A percentile compares a stretch with the other conserved stretches of the same genome.
phyloP scores from a whole-genome alignment of 306 rosid genomes.

The Vachellia pachyceras region DNA sequence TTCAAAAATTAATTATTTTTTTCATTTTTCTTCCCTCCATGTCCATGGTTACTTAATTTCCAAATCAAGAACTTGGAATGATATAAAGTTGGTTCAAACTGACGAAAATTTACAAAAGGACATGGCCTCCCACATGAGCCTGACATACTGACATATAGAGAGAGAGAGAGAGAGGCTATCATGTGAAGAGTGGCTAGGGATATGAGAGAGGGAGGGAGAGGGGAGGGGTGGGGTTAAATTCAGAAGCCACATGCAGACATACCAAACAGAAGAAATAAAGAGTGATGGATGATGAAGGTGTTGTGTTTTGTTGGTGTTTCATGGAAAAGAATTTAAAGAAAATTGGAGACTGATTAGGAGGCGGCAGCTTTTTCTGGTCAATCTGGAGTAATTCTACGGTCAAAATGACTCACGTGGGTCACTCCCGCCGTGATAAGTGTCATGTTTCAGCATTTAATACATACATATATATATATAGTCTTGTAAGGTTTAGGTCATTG shows the following conservation, averaged over 20 bases:
- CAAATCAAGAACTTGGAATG: background rate
- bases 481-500: background rate
- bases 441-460: background rate
- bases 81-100: background rate
- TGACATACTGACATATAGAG: background rate
- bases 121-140: background rate
- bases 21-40: background rate
- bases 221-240: background rate
- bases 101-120: background rate
- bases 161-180: background rate
- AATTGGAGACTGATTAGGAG: background rate
- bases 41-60: background rate
- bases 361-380: constrained; percentile 2
- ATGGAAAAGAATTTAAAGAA: background rate
- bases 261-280: background rate
- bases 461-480: background rate
- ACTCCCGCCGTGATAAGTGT: background rate
- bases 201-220: background rate
- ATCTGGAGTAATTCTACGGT: background rate
- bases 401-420: background rate
- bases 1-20: too few relatives aligned
- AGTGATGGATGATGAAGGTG: background rate
- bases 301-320: background rate
- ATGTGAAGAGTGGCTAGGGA: background rate
- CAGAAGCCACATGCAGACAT: constrained; percentile 15